phyloP scores from a whole-genome alignment of 2,329 filamentous ascomycete species.

The Teratosphaeria gauchensis region DNA sequence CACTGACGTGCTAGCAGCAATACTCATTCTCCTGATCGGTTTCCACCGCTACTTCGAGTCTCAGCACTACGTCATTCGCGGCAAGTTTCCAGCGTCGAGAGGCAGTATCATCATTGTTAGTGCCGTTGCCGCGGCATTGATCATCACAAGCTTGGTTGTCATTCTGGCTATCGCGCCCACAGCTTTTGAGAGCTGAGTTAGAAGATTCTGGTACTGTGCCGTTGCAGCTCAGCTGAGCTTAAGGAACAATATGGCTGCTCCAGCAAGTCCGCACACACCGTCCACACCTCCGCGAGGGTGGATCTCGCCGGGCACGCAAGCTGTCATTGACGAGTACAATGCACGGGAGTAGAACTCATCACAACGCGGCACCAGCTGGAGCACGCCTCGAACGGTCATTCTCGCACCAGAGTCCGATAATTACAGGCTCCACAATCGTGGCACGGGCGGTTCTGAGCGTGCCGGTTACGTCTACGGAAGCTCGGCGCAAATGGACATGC shows the following conservation, averaged over 20 bases:
- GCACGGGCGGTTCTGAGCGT: not conserved
- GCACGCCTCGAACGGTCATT: not conserved
- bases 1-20: slow-evolving; percentile 34
- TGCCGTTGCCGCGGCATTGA: slow-evolving; percentile 50
- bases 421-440: not conserved
- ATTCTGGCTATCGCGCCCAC: slow-evolving; percentile 46
- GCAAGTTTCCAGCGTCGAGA: slow-evolving; percentile 70
- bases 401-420: not conserved
- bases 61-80: slow-evolving; percentile 69
- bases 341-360: not conserved
- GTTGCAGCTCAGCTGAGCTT: too few species aligned
- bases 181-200: slow-evolving; percentile 21
- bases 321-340: not conserved
- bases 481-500: not conserved
- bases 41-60: slow-evolving; percentile 70
- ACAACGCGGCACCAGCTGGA: not conserved
- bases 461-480: not conserved
- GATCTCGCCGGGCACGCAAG: not conserved
- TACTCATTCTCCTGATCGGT: slow-evolving; percentile 64
- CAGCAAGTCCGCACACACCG: not conserved
- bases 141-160: slow-evolving; percentile 50
- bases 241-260: not conserved
- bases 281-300: not conserved
- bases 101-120: slow-evolving; percentile 65
- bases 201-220: not conserved